Evolutionary conservation across 129 eudicot species (phyloP).

Genomic region (Tagetes patula): DNA sequence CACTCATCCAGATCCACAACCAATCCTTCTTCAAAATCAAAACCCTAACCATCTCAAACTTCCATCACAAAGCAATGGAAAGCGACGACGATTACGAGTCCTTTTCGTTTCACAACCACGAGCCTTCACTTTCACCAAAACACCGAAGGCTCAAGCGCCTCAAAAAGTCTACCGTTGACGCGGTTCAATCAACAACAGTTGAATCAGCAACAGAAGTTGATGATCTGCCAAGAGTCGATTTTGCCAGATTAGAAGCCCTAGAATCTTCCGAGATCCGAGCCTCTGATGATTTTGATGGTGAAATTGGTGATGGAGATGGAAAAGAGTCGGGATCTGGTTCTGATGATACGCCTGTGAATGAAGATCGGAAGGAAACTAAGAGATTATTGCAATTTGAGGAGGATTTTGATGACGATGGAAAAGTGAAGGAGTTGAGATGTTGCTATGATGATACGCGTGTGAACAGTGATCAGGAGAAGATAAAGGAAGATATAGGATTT

Average conservation of each 20-base stretch:
- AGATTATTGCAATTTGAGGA: constrained; percentile 7
- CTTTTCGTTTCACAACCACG: constrained; percentile 36
- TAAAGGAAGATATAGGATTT: background rate
- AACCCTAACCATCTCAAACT: constrained; percentile 15
- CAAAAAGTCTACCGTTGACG: constrained; percentile 38
- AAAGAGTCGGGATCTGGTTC: constrained; percentile 13
- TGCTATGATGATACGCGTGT: constrained; percentile 21
- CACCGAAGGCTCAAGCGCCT: constrained; percentile 60
- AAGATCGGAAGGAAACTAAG: constrained; percentile 16
- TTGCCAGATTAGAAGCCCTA: constrained; percentile 49
- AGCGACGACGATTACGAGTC: constrained; percentile 70
- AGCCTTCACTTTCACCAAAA: constrained; percentile 42
- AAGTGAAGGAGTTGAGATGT: constrained; percentile 14
- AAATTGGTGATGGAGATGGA: background rate
- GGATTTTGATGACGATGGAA: background rate
- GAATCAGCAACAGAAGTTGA: constrained; percentile 28
- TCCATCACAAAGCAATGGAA: constrained; percentile 43
- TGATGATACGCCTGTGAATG: constrained; percentile 16
- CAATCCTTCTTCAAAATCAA: background rate
- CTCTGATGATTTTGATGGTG: constrained; percentile 25
- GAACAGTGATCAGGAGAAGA: constrained; percentile 12
- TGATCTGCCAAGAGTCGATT: constrained; percentile 44
- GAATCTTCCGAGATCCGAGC: constrained; percentile 29
- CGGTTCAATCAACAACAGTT: constrained; percentile 12
- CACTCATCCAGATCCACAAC: constrained; percentile 21